Evolutionary conservation across 768 basidiomycete species (phyloP), one percentile per base, ranked within the genome.

Genomic region (Boletus rex-veris): DNA sequence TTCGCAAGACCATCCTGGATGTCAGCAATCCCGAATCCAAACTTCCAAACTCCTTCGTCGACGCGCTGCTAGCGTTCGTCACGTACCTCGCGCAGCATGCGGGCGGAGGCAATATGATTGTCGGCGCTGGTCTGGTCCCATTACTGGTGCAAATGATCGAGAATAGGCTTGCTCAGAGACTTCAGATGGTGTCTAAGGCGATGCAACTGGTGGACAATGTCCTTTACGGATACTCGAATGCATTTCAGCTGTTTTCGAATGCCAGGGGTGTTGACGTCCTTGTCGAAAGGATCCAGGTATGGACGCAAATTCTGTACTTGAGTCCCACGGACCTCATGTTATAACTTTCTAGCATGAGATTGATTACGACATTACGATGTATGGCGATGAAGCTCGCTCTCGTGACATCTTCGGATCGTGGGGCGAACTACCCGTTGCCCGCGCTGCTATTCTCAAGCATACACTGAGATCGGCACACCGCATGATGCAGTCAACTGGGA

Each of bases 401-500:
- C 74, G 68, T 37, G 77, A 82, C 46, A 64, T 80, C 39, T 75
- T 77, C 59, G 76, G 74, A 19, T 77, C 78, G 18, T 84, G 83
- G 67, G 83, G 83, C 77, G 60, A 57, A 58, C 75, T 97, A 44
- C 82, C 90, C 1, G 83, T 91, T 50, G 76, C 83, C 44, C 83
- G 86, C 5, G 84, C 85, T 24, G 85, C 86, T 37, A 84, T 92
- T n/a, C 74, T 98, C 60, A 97, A 96, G 71, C 87, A 93, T 58
- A 82, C 92, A 10, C 70, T 99, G 31, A 86, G 97, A 28, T 93
- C 94, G 1, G 84, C 96, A 74, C 93, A 97, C 62, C 85, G 97
- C 28, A 92, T 98, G 84, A 97, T 99, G 95, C 91, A 95, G 64
- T 88, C 90, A 0, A 88, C 92, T 0, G 96, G 96, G 9, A 89